Conservation (phyloP, 1,284 basidiomycete genomes). For the Sporisorium iseilematis-ciliati region DNA sequence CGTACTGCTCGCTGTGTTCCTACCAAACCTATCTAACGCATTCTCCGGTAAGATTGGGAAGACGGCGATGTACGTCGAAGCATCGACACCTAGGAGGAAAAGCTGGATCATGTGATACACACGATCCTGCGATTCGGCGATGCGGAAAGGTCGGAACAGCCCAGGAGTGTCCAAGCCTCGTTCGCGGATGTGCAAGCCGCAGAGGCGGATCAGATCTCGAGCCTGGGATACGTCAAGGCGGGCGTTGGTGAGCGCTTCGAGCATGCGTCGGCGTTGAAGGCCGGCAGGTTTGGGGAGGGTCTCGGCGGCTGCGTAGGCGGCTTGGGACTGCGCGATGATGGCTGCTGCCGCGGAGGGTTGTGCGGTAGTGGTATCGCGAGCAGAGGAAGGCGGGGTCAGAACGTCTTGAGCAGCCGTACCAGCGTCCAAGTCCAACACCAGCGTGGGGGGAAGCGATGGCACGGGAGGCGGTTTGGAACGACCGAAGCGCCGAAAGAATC, state of each 20-base stretch:
- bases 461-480: slow-evolving; percentile 32
- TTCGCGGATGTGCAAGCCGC: slow-evolving; percentile 44
- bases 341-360: slow-evolving; percentile 31
- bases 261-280: slow-evolving; percentile 27
- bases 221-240: slow-evolving; percentile 33
- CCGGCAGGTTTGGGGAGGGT: slow-evolving; percentile 16
- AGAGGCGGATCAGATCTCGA: slow-evolving; percentile 42
- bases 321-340: slow-evolving; percentile 38
- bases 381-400: background rate
- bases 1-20: background rate
- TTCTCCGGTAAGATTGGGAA: slow-evolving; percentile 47
- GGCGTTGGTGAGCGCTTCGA: slow-evolving; percentile 49
- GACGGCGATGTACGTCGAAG: slow-evolving; percentile 41
- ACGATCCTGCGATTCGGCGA: slow-evolving; percentile 44
- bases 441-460: slow-evolving; percentile 41
- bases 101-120: slow-evolving; percentile 55
- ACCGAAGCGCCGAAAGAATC: slow-evolving; percentile 36
- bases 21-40: slow-evolving; percentile 26
- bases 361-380: too few species aligned
- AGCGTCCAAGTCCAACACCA: slow-evolving; percentile 40
- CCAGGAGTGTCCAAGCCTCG: slow-evolving; percentile 59
- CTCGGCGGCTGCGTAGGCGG: slow-evolving; percentile 29
- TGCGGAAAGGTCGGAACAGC: slow-evolving; percentile 58
- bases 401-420: slow-evolving; percentile 21
- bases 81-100: slow-evolving; percentile 51